Evolutionary conservation across 345 rosid species (phyloP).

Genomic region (Jatropha curcas): DNA sequence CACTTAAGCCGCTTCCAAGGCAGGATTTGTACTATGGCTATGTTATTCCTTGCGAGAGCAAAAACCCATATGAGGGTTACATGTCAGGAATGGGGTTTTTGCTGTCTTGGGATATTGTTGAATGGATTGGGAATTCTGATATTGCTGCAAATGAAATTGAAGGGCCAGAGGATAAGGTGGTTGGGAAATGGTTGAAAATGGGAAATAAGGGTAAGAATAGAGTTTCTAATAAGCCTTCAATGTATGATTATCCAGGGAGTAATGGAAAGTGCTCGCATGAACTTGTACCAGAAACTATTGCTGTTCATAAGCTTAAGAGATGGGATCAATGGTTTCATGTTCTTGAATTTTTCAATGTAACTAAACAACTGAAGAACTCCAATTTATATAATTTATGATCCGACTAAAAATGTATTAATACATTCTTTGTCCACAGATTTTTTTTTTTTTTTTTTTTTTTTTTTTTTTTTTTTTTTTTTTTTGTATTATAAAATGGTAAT

Average conservation of each 20-base stretch:
- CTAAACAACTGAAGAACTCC: conserved; percentile 24
- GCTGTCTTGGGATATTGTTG: conserved; percentile 46
- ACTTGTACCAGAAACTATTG: conserved; percentile 37
- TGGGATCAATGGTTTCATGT: conserved; percentile 43
- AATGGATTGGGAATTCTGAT: conserved; percentile 36
- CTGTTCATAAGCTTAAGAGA: conserved; percentile 41
- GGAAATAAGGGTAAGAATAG: conserved; percentile 39
- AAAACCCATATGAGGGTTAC: conserved; percentile 40
- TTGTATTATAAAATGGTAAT: no score
- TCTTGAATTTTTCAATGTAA: conserved; percentile 42
- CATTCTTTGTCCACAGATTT: no score
- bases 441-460: no score
- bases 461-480: no score
- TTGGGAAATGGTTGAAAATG: conserved; percentile 40
- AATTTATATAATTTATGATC: conserved; percentile 18
- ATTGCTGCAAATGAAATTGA: conserved; percentile 27
- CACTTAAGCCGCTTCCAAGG: conserved; percentile 30
- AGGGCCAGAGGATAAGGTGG: conserved; percentile 50
- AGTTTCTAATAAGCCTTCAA: conserved; percentile 37
- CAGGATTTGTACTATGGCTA: conserved; percentile 44
- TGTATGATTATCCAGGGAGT: conserved; percentile 49
- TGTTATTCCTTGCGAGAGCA: conserved; percentile 41
- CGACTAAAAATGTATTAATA: no score
- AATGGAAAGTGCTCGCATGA: conserved; percentile 43
- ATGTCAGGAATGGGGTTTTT: conserved; percentile 49